Base-by-base conservation (phyloP, 2,329 filamentous ascomycete genomes). In the Fusarium hostae region DNA sequence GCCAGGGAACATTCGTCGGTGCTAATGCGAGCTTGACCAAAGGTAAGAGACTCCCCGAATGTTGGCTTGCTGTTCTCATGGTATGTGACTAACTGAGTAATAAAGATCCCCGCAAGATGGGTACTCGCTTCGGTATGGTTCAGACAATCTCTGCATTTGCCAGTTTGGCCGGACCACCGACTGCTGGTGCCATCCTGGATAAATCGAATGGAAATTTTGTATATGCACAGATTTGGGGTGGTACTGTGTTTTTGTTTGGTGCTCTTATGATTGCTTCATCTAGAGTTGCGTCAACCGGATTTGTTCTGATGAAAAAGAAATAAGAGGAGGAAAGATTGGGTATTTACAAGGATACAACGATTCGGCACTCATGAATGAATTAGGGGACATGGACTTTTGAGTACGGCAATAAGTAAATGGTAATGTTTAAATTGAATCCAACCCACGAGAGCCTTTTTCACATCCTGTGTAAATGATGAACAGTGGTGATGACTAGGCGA, bases 161-260 rank as follows among this genome's bases (percentile, higher is more conserved):
- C 6, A 80, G 80, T 18, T 72, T 85, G 30, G 82, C 83, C 15
- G 83, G 83, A 1, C 81, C 82, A 13, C 82, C 83, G 15, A 77
- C 78, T 35, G 77, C 77, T 15, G 78, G 78, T 15, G 78, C 78
- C 44, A 79, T 79, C 30, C 76, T 79, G 32, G 71, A 78, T 45
- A 66, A 59, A 22, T 71, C 71, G 15, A 71, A 70, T 1, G 74
- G 72, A 3, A 66, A 75, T 18, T 86, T 83, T 68, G 59, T 82
- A 18, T 82, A 81, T 72, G 84, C 85, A 4, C 84, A 86, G 76
- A 70, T 86, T 40, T 86, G 84, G 85, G 84, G 80, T 3, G 84
- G 84, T 3, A 74, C 75, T 11, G 81, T 85, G 13, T 80, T 84
- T 61, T 67, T 82, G 34, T 60, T 77, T 34, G 81, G 78, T 18